phyloP scores from a whole-genome alignment of 1,139 yeast genomes.

The Wickerhamomyces sp. region DNA sequence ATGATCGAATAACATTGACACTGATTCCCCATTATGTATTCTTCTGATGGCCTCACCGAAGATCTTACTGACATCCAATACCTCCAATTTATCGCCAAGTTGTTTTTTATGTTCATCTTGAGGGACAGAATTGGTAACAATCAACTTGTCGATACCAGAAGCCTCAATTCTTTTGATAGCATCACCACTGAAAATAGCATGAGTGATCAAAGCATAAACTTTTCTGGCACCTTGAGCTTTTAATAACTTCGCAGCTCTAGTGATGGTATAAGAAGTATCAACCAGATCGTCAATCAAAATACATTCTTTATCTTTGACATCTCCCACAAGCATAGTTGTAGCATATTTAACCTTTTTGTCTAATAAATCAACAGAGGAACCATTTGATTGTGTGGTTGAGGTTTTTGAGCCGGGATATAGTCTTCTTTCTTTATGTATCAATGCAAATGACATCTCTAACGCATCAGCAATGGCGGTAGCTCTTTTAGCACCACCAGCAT shows the following conservation, averaged over 20 bases:
- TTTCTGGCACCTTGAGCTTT: constrained; percentile 89
- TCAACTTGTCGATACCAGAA: constrained; percentile 74
- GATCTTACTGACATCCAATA: constrained; percentile 80
- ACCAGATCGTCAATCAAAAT: constrained; percentile 88
- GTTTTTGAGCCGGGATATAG: constrained; percentile 12
- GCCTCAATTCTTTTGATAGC: constrained; percentile 69
- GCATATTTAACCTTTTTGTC: constrained; percentile 38
- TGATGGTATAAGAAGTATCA: constrained; percentile 89
- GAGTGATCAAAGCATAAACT: constrained; percentile 87
- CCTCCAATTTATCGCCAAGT: constrained; percentile 68
- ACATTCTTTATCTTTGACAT: constrained; percentile 79
- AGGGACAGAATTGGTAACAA: constrained; percentile 93
- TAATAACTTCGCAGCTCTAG: constrained; percentile 84
- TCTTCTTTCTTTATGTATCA: constrained; percentile 94
- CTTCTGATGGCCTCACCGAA: constrained; percentile 94
- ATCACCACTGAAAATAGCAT: constrained; percentile 90
- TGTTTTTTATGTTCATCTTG: constrained; percentile 50
- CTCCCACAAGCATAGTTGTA: constrained; percentile 91
- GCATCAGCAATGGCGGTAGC: constrained; percentile 94
- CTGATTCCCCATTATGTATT: constrained; percentile 95
- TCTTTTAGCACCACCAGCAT: constrained; percentile 96
- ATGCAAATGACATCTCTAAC: constrained; percentile 83
- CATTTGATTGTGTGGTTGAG: constrained; percentile 8
- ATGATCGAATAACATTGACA: constrained; percentile 88
- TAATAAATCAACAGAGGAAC: constrained; percentile 13